Evolutionary conservation across 2,329 filamentous ascomycete species (phyloP).

Genomic region (Colletotrichum cuscutae): DNA sequence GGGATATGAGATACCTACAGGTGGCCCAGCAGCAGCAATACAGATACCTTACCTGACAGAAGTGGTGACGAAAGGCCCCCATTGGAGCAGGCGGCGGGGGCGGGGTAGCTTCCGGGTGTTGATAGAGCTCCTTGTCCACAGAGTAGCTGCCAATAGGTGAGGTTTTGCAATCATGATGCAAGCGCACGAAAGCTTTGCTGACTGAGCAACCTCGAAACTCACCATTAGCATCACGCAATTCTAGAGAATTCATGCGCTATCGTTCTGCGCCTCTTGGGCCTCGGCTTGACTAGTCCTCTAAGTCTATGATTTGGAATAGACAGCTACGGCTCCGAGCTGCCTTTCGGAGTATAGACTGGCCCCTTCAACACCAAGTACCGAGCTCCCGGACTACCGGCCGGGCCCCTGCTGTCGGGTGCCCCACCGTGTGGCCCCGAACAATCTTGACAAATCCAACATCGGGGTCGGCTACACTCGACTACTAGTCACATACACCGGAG

Average conservation of each 20-base stretch:
- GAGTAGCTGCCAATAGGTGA: not conserved
- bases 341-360: not conserved
- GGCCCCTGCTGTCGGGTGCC: not conserved
- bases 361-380: not conserved
- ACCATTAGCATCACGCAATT: conserved; percentile 13
- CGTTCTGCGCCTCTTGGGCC: not conserved
- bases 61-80: conserved; percentile 13
- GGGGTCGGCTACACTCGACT: not conserved
- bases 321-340: not conserved
- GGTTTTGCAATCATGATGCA: conserved; percentile 27
- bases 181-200: conserved; percentile 21
- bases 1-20: not conserved
- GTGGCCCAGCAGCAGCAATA: conserved; percentile 4
- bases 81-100: conserved; percentile 28
- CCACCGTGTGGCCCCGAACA: not conserved
- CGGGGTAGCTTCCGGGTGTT: conserved; percentile 14
- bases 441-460: not conserved
- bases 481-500: not conserved
- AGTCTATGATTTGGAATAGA: conserved; percentile 6
- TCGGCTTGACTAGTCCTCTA: not conserved
- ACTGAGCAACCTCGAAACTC: conserved; percentile 4
- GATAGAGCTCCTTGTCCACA: not conserved
- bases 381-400: conserved; percentile 6
- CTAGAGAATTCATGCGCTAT: not conserved
- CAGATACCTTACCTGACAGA: too few relatives aligned